Evolutionary conservation across 129 eudicot genomes (phyloP), one percentile per base, ranked within the genome.

Genomic region (Silybum marianum): DNA sequence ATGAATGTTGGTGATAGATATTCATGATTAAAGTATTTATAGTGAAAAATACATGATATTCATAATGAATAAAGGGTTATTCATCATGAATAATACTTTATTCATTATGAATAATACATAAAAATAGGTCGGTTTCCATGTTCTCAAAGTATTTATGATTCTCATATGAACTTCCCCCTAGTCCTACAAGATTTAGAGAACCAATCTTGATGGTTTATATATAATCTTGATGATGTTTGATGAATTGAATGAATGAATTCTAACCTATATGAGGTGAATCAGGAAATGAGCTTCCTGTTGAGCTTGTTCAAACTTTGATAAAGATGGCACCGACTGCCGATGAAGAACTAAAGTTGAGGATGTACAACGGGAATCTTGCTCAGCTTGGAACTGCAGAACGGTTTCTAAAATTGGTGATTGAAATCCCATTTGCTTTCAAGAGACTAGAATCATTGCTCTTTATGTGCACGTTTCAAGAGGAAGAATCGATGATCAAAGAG

Each of bases 261-360:
- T 68, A 68, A 86, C 44, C 24, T 69, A 46, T 80, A 77, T 38
- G 40, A 39, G 23, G 38, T 83, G 24, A 46, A 69, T 80, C 85
- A 96, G 99, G 98, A 84, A 87, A 91, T 73, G 99, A 96, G 91
- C 99, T 96, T 82, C 99, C 99, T 6, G 51, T 89, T 7, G 99
- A 93, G 72, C 93, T 96, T 34, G 76, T 96, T 48, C 96, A 91
- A 70, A 93, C 92, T 19, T 72, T 96, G 82, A 58, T 96, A 72
- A 96, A 89, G 89, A 93, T 93, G 92, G 97, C 98, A 51, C 99
- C 99, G 19, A 93, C 98, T 75, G 24, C 92, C n/a, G 98, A 93
- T 25, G 99, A 96, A 82, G 99, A 96, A 88, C 80, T 90, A 82
- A 96, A 96, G 86, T 67, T 96, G 79, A 85, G 96, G 48, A 83